Percentiles rank a stretch among this genome's conserved stretches.
These are phyloP conservation scores for Phialophora verrucosa DNA, from an alignment of 2,329 filamentous ascomycete species.

Conservation along the genomic window DNA sequence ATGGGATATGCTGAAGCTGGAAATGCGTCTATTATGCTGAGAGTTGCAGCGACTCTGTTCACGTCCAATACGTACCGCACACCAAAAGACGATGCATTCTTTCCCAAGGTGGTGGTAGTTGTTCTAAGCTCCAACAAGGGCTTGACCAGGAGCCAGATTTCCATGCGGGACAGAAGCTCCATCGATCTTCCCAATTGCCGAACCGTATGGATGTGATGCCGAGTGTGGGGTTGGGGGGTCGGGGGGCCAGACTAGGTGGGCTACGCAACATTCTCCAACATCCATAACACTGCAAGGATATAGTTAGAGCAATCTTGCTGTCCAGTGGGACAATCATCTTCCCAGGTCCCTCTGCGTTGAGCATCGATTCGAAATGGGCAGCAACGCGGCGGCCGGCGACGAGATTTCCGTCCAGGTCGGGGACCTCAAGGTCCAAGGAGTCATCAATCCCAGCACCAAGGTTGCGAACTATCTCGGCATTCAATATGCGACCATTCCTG, in stretches of 20 bases:
- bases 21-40: no score
- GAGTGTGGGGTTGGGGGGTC: neutral
- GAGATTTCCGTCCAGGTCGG: constrained; percentile 10
- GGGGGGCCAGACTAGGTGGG: neutral
- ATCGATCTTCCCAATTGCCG: neutral
- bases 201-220: neutral
- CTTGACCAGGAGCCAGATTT: neutral
- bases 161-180: neutral
- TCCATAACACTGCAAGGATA: neutral
- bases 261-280: neutral
- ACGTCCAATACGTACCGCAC: no score
- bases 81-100: no score
- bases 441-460: constrained; percentile 25
- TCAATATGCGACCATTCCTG: constrained; percentile 46
- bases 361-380: constrained; percentile 2
- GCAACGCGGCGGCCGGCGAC: neutral
- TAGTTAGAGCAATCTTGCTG: neutral
- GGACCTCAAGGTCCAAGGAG: constrained; percentile 19
- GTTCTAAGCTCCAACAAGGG: no score
- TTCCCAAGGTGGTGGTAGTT: no score
- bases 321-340: neutral
- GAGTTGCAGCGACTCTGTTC: no score
- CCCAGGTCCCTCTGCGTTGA: neutral
- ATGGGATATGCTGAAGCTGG: no score
- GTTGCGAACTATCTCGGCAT: constrained; percentile 47